Evolutionary conservation across 1,284 basidiomycete genomes (phyloP), one percentile per base, ranked within the genome.

Genomic region (Naganishia albida): DNA sequence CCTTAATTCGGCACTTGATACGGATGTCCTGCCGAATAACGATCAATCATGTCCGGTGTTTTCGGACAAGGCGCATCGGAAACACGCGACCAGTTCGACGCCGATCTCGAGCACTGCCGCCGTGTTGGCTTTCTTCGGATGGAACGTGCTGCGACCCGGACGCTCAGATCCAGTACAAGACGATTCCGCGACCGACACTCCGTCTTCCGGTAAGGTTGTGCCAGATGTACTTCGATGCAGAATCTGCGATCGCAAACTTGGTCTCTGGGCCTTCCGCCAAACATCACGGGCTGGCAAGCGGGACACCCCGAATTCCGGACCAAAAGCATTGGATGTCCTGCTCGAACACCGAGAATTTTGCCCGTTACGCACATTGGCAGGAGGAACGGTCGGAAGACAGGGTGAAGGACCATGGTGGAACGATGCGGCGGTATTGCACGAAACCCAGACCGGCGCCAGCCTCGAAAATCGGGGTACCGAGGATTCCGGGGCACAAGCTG

Each of bases 311-410:
- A 43, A 44, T 15, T 25, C 54, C n/a, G 16, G 3, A 15, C 13
- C 57, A 15, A 60, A 50, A 46, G 28, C 57, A 16, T 40, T 60
- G 57, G 16, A 60, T 12, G 57, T 60, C 12, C 15, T 60, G 13
- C 57, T 34, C 23, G 46, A 60, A 40, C 57, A 60, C 23, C 46
- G 57, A 13, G 57, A 60, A 16, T 60, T 60, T 60, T 60, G 57
- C 46, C 57, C 57, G 7, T 28, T 60, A 38, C 57, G 57, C 15
- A 60, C 57, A 12, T 16, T 60, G 46, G 40, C 40, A 28, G 51
- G 30, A 10, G 18, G 1, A 4, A 25, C 42, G 18, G 48, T 20
- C 46, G 25, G 7, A 7, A 7, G 1, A 40, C 30, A 49, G 8
- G 2, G 16, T 15, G 26, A 38, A 39, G 34, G 3, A 3, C 34